phyloP scores from a whole-genome alignment of 805 yeast genomes.

The Saccharomycopsis guyanensis region DNA sequence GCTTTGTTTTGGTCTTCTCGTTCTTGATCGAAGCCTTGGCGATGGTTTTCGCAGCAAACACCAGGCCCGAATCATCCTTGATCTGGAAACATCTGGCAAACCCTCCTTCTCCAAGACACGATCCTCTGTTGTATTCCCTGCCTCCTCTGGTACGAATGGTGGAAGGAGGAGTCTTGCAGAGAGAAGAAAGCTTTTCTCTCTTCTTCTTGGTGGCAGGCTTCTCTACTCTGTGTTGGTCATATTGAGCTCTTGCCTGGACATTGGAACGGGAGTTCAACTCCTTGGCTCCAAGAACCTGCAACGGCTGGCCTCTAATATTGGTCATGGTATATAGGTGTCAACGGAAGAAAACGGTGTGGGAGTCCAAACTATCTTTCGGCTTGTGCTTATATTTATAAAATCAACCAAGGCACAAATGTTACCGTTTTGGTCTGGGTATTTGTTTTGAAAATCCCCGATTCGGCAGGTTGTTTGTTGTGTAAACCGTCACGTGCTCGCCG shows the following conservation, averaged over 20 bases:
- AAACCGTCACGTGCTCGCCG: background rate
- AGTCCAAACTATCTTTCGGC: background rate
- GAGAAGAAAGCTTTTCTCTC: slow-evolving; percentile 81
- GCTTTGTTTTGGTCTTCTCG: slow-evolving; percentile 76
- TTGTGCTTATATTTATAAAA: background rate
- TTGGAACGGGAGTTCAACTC: slow-evolving; percentile 29
- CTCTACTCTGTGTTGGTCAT: slow-evolving; percentile 25
- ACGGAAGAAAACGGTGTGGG: too few relatives aligned
- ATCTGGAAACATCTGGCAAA: slow-evolving; percentile 98
- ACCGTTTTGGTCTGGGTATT: background rate
- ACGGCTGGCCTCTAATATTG: slow-evolving; percentile 31
- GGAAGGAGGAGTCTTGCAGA: slow-evolving; percentile 96
- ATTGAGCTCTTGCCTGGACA: slow-evolving; percentile 9
- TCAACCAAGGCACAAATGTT: background rate
- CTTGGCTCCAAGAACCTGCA: slow-evolving; percentile 32
- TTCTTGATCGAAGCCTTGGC: slow-evolving; percentile 87
- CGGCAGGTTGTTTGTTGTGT: background rate
- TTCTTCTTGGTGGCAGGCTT: slow-evolving; percentile 47
- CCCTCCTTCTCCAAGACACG: slow-evolving; percentile 94
- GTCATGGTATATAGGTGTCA: slow-evolving; percentile 24
- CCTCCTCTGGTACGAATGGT: slow-evolving; percentile 82
- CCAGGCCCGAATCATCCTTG: slow-evolving; percentile 78
- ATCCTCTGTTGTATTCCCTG: slow-evolving; percentile 83
- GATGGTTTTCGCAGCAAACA: slow-evolving; percentile 94
- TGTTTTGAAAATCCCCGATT: background rate